Base-by-base conservation (phyloP, 2,329 filamentous ascomycete species). In the Paecilomyces formosus region DNA sequence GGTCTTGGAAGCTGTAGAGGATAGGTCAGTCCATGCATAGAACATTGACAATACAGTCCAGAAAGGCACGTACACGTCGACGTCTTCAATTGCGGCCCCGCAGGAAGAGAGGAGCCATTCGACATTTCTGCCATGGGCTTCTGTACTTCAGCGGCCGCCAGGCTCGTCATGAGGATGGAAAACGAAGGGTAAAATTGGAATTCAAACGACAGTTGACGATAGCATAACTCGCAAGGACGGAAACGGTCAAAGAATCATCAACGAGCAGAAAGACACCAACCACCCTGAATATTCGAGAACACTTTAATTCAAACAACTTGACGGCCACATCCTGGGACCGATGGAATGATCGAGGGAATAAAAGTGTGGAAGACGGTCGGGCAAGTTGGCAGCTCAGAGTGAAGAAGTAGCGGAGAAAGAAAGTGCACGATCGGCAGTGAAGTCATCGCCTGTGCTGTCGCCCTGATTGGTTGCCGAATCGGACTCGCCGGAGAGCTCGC, bases 1-100 rank as follows among this genome's bases (percentile, higher is more conserved):
- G 5, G 76, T 74, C 68, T 76, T 76, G 22, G 73, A 75, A 54
- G 72, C 74, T 76, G 54, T 54, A 52, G 13, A 52, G 21, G 21
- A 12, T 31, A 5, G 11, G 22, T 52, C 50, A 52, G 22, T 52
- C 21, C 26, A 12, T 45, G 39, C 30, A 31, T 31, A 31, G 9
- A 1, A 18, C 18, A 26, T 26, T 45, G 9, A 9, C 39, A 21
- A 45, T 39, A 6, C 39, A 21, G 15, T 18, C 39, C n/a, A 26
- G 39, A 21, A 9, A 52, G 26, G 28, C 21, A 57, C 59, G 30
- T 57, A 61, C 59, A 61, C 8, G 53, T 55, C 6, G 55, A 59
- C 11, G 24, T 49, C 55, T 57, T 61, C 26, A 59, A 49, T 55
- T 57, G 59, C 15, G 50, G 52, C 24, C 59, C 54, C n/a, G 39